A percentile compares a stretch with the other conserved stretches of the same genome.
Evolutionary conservation across 805 yeast genomes (phyloP).

Genomic region (Yarrowia keelungensis): DNA sequence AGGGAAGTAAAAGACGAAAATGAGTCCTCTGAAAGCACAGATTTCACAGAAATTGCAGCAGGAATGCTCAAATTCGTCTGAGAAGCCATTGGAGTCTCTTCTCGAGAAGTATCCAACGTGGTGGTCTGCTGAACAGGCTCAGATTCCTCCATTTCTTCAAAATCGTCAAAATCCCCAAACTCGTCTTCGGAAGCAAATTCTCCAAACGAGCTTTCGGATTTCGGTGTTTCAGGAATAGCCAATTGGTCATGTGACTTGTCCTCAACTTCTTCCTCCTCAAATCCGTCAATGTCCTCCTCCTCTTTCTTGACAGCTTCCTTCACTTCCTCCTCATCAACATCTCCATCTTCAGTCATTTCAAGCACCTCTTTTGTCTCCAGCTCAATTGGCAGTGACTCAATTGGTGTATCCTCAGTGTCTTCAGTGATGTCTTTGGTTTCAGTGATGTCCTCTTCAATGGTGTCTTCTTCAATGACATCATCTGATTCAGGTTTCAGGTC

Average conservation of each 20-base stretch:
- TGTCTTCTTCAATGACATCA: not conserved
- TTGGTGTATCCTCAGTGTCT: not conserved
- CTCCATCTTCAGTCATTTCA: slow-evolving; percentile 9
- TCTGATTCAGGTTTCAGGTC: not conserved
- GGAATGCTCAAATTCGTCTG: not conserved
- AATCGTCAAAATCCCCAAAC: slow-evolving; percentile 50
- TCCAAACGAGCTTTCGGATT: slow-evolving; percentile 7
- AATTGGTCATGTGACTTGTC: not conserved
- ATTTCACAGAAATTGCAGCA: not conserved
- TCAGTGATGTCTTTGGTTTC: too few relatives aligned
- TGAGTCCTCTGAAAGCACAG: not conserved
- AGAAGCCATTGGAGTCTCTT: slow-evolving; percentile 18
- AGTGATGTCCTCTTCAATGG: not conserved
- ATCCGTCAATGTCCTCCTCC: not conserved
- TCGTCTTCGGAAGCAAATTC: slow-evolving; percentile 42
- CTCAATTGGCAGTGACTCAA: not conserved
- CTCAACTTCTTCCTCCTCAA: not conserved
- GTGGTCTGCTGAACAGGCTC: not conserved
- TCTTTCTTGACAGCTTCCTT: not conserved
- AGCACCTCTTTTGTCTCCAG: slow-evolving; percentile 9
- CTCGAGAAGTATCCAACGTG: slow-evolving; percentile 8
- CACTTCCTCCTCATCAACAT: not conserved
- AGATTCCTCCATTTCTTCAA: slow-evolving; percentile 47
- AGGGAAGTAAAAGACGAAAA: slow-evolving; percentile 11
- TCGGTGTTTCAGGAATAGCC: not conserved